phyloP scores from a whole-genome alignment of 257 asterid genomes.

The Cruciata laevipes region DNA sequence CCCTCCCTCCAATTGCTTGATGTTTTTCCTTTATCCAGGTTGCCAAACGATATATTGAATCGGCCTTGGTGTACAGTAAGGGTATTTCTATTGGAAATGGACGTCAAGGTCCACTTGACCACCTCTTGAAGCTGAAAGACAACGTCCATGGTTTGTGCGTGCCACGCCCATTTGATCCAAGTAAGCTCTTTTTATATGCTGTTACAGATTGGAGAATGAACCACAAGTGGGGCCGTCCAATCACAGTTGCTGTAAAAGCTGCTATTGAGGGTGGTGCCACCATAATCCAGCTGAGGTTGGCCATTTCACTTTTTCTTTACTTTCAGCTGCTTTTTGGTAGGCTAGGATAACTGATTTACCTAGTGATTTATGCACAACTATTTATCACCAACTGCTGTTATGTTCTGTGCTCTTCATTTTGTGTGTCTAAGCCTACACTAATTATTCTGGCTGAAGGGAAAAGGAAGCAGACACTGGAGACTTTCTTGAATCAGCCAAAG shows the following conservation, averaged over 20 bases:
- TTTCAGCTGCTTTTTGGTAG: not conserved
- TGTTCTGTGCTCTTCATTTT: not conserved
- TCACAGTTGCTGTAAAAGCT: slow-evolving; percentile 68
- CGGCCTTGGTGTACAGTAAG: slow-evolving; percentile 75
- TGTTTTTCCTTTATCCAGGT: slow-evolving; percentile 32
- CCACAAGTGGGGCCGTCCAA: slow-evolving; percentile 73
- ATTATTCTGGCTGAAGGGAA: slow-evolving; percentile 41
- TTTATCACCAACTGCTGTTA: not conserved
- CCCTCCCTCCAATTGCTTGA: not conserved
- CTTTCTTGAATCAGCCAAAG: slow-evolving; percentile 75
- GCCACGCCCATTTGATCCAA: slow-evolving; percentile 52
- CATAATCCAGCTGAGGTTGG: slow-evolving; percentile 82
- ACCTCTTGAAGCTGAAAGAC: slow-evolving; percentile 63
- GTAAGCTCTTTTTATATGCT: slow-evolving; percentile 74
- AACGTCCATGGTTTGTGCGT: slow-evolving; percentile 17
- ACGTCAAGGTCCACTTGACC: slow-evolving; percentile 86
- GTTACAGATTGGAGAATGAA: slow-evolving; percentile 96
- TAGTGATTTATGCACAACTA: not conserved
- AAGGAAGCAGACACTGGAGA: slow-evolving; percentile 73
- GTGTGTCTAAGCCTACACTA: not conserved
- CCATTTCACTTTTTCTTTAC: not conserved
- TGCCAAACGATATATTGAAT: slow-evolving; percentile 69
- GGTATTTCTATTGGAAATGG: slow-evolving; percentile 71
- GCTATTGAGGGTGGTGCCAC: slow-evolving; percentile 94
- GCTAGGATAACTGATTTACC: not conserved